Evolutionary conservation across 1,284 basidiomycete genomes (phyloP).

Genomic region (Veloporphyrellus conicus): DNA sequence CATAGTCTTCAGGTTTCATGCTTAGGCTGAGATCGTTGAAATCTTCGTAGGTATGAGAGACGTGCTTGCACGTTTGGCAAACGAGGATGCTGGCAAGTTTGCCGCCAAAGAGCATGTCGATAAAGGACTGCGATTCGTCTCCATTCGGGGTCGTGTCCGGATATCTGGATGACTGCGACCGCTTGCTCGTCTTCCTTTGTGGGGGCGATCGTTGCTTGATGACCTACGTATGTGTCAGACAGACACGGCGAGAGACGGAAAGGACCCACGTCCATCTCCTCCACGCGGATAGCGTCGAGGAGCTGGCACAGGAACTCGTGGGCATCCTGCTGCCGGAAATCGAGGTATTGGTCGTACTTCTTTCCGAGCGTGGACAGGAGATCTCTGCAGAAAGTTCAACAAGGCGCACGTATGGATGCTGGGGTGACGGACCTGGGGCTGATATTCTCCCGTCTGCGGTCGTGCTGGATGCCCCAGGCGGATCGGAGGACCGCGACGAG

Average conservation of each 20-base stretch:
- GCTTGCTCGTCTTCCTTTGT: slow-evolving; percentile 26
- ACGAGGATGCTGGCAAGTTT: slow-evolving; percentile 85
- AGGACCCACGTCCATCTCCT: slow-evolving; percentile 81
- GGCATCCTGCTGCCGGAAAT: slow-evolving; percentile 89
- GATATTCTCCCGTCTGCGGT: slow-evolving; percentile 45
- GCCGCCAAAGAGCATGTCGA: slow-evolving; percentile 88
- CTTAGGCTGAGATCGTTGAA: slow-evolving; percentile 90
- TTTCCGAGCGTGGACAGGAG: slow-evolving; percentile 67
- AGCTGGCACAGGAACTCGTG: slow-evolving; percentile 89
- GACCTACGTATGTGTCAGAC: slow-evolving; percentile 42
- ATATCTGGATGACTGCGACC: slow-evolving; percentile 1
- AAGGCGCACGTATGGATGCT: background rate
- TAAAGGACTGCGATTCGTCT: slow-evolving; percentile 64
- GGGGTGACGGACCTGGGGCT: slow-evolving; percentile 53
- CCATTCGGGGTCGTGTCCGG: slow-evolving; percentile 11
- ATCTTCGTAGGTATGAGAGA: slow-evolving; percentile 83
- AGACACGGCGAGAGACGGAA: background rate
- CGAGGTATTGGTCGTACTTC: slow-evolving; percentile 92
- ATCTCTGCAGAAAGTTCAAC: slow-evolving; percentile 37
- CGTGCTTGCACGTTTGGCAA: slow-evolving; percentile 88
- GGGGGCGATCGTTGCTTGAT: slow-evolving; percentile 69
- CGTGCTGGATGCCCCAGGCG: slow-evolving; percentile 59
- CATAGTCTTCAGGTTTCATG: slow-evolving; percentile 77
- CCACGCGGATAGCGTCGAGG: slow-evolving; percentile 92
- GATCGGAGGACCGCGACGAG: slow-evolving; percentile 54